phyloP scores from a whole-genome alignment of 441 rosid genomes.

The Croton laevigatus region DNA sequence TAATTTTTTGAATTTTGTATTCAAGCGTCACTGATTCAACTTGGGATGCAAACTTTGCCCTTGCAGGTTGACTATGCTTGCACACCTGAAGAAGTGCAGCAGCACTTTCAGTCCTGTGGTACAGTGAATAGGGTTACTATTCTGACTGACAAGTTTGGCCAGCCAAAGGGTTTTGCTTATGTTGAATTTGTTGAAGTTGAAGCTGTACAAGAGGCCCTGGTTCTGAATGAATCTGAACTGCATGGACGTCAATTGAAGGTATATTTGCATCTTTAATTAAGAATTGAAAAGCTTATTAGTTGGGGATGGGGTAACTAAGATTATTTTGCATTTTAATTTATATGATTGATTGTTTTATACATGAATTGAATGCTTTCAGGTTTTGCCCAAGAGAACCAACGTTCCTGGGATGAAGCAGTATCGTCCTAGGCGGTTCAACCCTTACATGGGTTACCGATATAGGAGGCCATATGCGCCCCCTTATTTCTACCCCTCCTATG shows the following conservation, averaged over 20 bases:
- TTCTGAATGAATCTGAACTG: conserved; percentile 77
- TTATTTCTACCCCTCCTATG: conserved; percentile 77
- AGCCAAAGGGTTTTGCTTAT: conserved; percentile 94
- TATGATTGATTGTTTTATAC: neutral
- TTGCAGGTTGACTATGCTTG: conserved; percentile 86
- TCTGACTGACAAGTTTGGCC: conserved; percentile 86
- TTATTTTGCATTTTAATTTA: neutral
- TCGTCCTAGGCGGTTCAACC: conserved; percentile 69
- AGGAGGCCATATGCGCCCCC: conserved; percentile 79
- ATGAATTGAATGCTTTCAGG: conserved; percentile 36
- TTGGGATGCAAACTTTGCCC: neutral
- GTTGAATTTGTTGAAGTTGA: conserved; percentile 86
- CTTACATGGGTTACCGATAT: conserved; percentile 58
- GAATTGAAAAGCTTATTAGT: neutral
- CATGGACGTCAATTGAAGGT: conserved; percentile 96
- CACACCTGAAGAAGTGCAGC: conserved; percentile 97
- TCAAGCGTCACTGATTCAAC: neutral
- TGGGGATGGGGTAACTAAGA: neutral
- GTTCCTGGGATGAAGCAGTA: conserved; percentile 93
- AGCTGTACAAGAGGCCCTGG: conserved; percentile 79
- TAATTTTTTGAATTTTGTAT: neutral
- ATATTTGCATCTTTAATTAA: neutral
- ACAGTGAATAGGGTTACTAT: conserved; percentile 89
- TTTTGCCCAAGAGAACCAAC: conserved; percentile 80
- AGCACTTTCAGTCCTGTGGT: conserved; percentile 92